Conservation (phyloP, 129 eudicot species). For the Lonicera japonica region DNA sequence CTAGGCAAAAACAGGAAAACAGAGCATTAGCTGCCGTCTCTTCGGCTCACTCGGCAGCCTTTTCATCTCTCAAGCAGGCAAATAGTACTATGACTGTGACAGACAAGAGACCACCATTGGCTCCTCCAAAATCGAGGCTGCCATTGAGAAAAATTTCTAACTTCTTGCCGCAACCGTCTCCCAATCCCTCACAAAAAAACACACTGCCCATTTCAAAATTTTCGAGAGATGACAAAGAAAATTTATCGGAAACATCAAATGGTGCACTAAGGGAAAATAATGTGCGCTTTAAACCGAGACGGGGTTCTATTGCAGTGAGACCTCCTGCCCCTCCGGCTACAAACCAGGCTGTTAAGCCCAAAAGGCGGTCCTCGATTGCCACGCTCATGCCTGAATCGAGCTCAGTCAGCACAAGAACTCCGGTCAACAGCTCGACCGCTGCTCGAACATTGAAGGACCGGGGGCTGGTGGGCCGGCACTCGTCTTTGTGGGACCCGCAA, state of each 20-base stretch:
- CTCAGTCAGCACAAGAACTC: constrained; percentile 30
- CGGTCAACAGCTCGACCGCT: constrained; percentile 27
- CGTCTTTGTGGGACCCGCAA: constrained; percentile 70
- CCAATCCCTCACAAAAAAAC: constrained; percentile 29
- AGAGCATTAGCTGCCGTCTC: constrained; percentile 68
- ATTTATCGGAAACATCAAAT: constrained; percentile 19
- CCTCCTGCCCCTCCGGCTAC: constrained; percentile 30
- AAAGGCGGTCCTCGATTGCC: constrained; percentile 71
- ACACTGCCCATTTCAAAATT: constrained; percentile 23
- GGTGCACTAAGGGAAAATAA: constrained; percentile 16
- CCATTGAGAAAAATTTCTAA: constrained; percentile 75
- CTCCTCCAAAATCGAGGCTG: constrained; percentile 57
- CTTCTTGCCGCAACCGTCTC: constrained; percentile 47
- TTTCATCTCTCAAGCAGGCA: constrained; percentile 40
- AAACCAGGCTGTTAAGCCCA: constrained; percentile 42
- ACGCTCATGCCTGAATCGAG: constrained; percentile 41
- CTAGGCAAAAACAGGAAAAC: constrained; percentile 70
- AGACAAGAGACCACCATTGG: constrained; percentile 70
- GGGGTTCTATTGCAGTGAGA: constrained; percentile 53
- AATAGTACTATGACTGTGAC: constrained; percentile 27
- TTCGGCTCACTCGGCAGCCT: constrained; percentile 38
- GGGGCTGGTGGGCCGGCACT: constrained; percentile 38
- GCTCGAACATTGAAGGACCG: constrained; percentile 38
- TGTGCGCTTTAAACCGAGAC: constrained; percentile 34
- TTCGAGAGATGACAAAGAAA: constrained; percentile 53